Base-by-base conservation (phyloP, 1,139 yeast genomes). In the Blastobotrys buckinghamii region DNA sequence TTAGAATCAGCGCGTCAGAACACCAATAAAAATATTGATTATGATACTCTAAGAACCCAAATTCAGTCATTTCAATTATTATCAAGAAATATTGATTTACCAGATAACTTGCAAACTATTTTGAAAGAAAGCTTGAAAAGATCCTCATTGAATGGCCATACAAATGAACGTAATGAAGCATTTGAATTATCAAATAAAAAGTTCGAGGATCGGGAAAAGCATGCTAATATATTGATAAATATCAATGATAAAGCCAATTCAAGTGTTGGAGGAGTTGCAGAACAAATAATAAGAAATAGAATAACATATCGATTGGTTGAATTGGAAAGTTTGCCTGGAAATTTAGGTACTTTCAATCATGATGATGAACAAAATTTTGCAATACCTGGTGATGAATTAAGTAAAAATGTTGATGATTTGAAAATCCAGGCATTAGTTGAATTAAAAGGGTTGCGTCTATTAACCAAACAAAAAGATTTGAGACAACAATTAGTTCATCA, bases 381-480 rank as follows among this genome's bases (percentile, higher is more conserved):
- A 65, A 64, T 5, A 13, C 61, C 69, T 47, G 72, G 74, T n/a
- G 77, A 74, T 53, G 76, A 70, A 47, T 62, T 72, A 24, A 59
- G 69, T 38, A 81, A 78, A 53, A 72, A 71, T 26, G 59, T 57
- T 13, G 73, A 69, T 51, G 58, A 55, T 22, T 63, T 72, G 35
- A 87, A 87, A 64, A 63, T 84, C 32, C 73, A 73, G 53, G 83
- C 90, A 2, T 70, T 94, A 38, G 74, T 90, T 32, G 98, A 94
- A 68, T 74, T 92, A 57, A 94, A 90, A 66, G 74, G 90, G 0
- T 74, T 92, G 56, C 81, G 89, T 54, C 69, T 90, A 34, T 74
- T 94, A 53, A 77, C 92, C 1, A 84, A 86, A 59, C 99, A 94
- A 63, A 90, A 90, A 63, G 82, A 84, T 46, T 61, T 92, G 54